Percentiles rank a stretch among this genome's conserved stretches.
Evolutionary conservation across 148 eudicot species (phyloP).

Genomic region (Arctostaphylos glauca): DNA sequence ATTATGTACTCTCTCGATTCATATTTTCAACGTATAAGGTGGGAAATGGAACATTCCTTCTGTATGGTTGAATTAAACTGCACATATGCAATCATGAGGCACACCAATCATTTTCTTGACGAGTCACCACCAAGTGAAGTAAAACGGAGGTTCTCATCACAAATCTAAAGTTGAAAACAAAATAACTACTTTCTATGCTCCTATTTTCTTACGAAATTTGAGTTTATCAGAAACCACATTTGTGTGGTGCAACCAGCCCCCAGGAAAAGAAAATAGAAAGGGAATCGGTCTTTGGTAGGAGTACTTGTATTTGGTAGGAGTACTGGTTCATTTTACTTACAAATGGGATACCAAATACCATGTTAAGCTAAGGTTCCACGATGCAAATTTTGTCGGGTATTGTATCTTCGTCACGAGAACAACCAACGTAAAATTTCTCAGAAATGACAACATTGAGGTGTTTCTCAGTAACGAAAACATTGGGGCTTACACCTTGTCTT

Average conservation of each 20-base stretch:
- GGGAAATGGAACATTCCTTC: background rate
- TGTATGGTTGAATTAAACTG: background rate
- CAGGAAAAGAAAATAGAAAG: background rate
- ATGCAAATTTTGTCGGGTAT: background rate
- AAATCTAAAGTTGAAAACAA: background rate
- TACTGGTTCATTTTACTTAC: background rate
- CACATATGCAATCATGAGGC: background rate
- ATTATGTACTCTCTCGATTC: background rate
- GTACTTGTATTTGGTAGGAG: slow-evolving; percentile 1
- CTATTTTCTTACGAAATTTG: background rate
- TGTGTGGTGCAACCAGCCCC: background rate
- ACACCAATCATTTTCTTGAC: background rate
- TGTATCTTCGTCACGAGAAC: background rate
- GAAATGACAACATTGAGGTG: background rate
- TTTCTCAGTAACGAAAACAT: background rate
- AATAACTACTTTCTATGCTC: background rate
- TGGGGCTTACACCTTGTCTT: background rate
- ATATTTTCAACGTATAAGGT: background rate
- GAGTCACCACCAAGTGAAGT: background rate
- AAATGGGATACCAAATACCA: background rate
- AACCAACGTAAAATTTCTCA: background rate
- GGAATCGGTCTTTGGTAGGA: background rate
- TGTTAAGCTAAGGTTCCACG: background rate
- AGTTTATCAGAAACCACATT: background rate
- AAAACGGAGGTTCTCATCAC: background rate